These are phyloP conservation scores for Amauroascus niger DNA, from an alignment of 2,329 filamentous ascomycete species.

Conservation along the genomic window DNA sequence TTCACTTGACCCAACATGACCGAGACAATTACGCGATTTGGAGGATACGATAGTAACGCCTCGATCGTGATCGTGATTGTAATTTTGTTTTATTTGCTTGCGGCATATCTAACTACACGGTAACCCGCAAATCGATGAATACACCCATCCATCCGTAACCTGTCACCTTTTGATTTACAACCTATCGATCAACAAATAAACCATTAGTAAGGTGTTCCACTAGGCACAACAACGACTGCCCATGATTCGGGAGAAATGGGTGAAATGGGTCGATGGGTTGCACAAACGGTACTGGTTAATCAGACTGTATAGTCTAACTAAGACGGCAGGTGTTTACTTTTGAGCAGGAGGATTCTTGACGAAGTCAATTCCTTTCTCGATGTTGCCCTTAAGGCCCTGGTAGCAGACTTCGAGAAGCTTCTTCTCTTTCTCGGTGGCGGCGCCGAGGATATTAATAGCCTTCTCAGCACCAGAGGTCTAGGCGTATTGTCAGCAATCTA, in stretches of 20 bases:
- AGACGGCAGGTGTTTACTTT: slow-evolving; percentile 52
- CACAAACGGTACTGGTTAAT: slow-evolving; percentile 10
- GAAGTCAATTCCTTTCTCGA: slow-evolving; percentile 86
- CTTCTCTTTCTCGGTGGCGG: slow-evolving; percentile 80
- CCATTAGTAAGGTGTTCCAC: slow-evolving; percentile 7
- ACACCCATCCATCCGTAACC: slow-evolving; percentile 5
- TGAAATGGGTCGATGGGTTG: slow-evolving; percentile 6
- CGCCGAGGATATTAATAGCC: slow-evolving; percentile 66
- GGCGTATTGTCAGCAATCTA: slow-evolving; percentile 24
- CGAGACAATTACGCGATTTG: background rate
- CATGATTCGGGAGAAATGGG: slow-evolving; percentile 1
- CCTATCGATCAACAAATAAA: slow-evolving; percentile 8
- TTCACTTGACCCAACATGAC: background rate
- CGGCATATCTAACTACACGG: slow-evolving; percentile 8
- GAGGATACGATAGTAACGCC: background rate
- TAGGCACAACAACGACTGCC: slow-evolving; percentile 8
- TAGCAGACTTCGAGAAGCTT: slow-evolving; percentile 66
- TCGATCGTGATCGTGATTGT: slow-evolving; percentile 3
- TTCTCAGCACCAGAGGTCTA: slow-evolving; percentile 79
- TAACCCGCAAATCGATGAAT: slow-evolving; percentile 1
- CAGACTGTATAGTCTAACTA: slow-evolving; percentile 7
- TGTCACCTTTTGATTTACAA: slow-evolving; percentile 9
- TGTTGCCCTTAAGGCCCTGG: slow-evolving; percentile 79
- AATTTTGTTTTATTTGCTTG: slow-evolving; percentile 6
- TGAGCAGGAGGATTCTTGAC: slow-evolving; percentile 67